Conservation (phyloP, 2,329 filamentous ascomycete genomes). For the Cladosporium sp. region DNA sequence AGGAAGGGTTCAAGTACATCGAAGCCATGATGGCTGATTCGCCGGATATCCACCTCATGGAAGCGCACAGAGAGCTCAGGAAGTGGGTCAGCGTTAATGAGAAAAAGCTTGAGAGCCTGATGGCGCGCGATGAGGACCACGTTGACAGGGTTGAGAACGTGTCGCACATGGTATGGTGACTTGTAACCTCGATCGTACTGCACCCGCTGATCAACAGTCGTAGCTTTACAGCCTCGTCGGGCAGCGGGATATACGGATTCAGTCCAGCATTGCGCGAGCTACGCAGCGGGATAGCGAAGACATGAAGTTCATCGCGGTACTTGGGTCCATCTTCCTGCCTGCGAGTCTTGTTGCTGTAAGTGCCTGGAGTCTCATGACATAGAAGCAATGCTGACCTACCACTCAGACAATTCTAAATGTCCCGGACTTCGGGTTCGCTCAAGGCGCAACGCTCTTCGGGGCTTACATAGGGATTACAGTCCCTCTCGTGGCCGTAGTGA, state of each 20-base stretch:
- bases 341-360: conserved; percentile 27
- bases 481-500: conserved; percentile 24
- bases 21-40: conserved; percentile 3
- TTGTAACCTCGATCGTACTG: too few species aligned
- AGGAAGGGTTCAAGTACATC: conserved; percentile 23
- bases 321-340: conserved; percentile 30
- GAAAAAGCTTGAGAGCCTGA: conserved; percentile 24
- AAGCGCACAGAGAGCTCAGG: conserved; percentile 23
- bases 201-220: neutral
- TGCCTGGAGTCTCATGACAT: neutral
- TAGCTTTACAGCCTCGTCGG: conserved; percentile 28
- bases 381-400: neutral
- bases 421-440: conserved; percentile 26
- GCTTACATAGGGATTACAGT: conserved; percentile 28
- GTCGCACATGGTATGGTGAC: conserved; percentile 21
- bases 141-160: conserved; percentile 23
- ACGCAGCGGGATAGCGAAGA: conserved; percentile 29
- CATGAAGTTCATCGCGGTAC: conserved; percentile 29
- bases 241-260: conserved; percentile 26
- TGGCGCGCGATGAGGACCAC: conserved; percentile 27
- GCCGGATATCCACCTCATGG: neutral
- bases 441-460: conserved; percentile 25
- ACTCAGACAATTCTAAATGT: conserved; percentile 27
- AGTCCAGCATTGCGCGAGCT: conserved; percentile 26
- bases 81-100: conserved; percentile 24